Evolutionary conservation across 148 eudicot genomes (phyloP).

Genomic region (Camellia lanceoleosa): DNA sequence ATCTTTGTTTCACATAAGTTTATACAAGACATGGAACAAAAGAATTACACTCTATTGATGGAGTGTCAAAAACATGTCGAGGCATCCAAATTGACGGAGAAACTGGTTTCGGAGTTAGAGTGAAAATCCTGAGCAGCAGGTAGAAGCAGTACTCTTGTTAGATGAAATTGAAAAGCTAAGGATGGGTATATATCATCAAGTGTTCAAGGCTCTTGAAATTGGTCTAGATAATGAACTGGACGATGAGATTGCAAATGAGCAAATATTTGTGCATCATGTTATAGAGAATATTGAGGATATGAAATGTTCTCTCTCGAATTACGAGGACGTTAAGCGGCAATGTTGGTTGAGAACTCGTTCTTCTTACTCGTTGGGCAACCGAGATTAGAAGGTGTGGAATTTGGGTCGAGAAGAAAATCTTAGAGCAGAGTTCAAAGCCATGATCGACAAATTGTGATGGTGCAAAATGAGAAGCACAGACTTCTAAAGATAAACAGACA

Average conservation of each 20-base stretch:
- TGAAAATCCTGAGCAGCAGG: constrained; percentile 85
- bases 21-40: constrained; percentile 87
- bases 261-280: constrained; percentile 42
- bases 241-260: constrained; percentile 46
- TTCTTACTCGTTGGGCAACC: constrained; percentile 56
- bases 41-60: constrained; percentile 49
- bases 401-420: constrained; percentile 38
- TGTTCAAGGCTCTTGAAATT: constrained; percentile 56
- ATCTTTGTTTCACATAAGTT: constrained; percentile 79
- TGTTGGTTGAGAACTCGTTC: constrained; percentile 69
- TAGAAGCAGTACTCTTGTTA: constrained; percentile 71
- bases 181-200: constrained; percentile 51
- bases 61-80: constrained; percentile 83
- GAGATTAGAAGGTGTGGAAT: constrained; percentile 48
- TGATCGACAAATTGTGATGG: constrained; percentile 37
- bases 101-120: constrained; percentile 75
- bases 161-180: constrained; percentile 69
- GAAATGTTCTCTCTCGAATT: constrained; percentile 41
- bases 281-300: constrained; percentile 43
- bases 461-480: constrained; percentile 51
- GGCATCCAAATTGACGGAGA: constrained; percentile 64
- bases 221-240: constrained; percentile 24
- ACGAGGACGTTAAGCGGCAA: constrained; percentile 60
- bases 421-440: constrained; percentile 47
- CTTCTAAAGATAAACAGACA: constrained; percentile 49